phyloP scores from a whole-genome alignment of 805 yeast genomes.

The Saturnispora galanensis region DNA sequence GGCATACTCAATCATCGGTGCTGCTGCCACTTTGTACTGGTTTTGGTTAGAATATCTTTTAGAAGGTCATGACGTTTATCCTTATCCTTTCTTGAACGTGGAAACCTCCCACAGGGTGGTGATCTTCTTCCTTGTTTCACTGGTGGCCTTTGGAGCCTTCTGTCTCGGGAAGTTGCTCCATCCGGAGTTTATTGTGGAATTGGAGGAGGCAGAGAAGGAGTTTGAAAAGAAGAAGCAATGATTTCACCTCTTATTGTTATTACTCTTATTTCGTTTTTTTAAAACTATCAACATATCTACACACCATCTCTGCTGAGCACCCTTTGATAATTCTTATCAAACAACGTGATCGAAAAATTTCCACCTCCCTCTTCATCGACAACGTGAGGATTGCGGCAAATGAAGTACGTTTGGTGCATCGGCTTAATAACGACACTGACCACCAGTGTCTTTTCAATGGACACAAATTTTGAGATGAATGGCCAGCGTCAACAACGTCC shows the following conservation, averaged over 20 bases:
- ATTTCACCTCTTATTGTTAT: neutral
- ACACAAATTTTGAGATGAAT: no score
- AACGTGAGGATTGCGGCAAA: no score
- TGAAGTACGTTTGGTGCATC: no score
- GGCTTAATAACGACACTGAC: no score
- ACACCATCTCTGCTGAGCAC: neutral
- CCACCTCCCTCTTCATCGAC: no score
- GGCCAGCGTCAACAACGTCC: no score
- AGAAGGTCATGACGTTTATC: conserved; percentile 39
- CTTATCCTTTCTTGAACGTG: conserved; percentile 60
- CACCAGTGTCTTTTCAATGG: no score
- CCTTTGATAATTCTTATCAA: no score
- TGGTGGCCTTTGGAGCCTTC: conserved; percentile 28
- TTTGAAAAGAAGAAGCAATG: neutral
- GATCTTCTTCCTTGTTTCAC: conserved; percentile 39
- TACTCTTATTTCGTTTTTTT: neutral
- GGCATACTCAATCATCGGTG: conserved; percentile 32
- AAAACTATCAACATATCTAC: neutral
- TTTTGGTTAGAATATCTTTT: conserved; percentile 38
- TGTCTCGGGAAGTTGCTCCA: conserved; percentile 17
- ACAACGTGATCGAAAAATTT: no score
- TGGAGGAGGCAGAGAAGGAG: conserved; percentile 9
- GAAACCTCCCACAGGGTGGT: conserved; percentile 32
- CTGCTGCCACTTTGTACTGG: conserved; percentile 44
- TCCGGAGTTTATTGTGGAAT: conserved; percentile 9